Percentiles rank a stretch among this genome's conserved stretches.
Conservation (phyloP, 176 grass and related monocot species). For the Elymus sibiricus region DNA sequence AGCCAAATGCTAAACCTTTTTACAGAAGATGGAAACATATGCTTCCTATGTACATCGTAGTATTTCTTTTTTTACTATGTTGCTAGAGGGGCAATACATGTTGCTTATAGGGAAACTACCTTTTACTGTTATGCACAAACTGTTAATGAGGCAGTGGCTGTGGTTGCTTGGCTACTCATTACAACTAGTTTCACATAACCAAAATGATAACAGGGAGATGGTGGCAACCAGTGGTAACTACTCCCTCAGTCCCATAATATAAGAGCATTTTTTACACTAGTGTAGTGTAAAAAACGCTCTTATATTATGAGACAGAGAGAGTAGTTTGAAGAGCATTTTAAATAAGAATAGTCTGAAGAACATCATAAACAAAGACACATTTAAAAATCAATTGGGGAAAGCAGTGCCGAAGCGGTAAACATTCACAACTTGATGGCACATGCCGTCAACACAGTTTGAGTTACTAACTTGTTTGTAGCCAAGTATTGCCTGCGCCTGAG, state of each 20-base stretch:
- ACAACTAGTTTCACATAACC: background rate
- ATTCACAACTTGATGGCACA: slow-evolving; percentile 53
- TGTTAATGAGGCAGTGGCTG: background rate
- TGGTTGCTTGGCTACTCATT: background rate
- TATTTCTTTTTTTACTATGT: too few species aligned
- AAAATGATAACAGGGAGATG: background rate
- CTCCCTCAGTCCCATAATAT: too few species aligned
- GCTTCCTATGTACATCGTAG: background rate
- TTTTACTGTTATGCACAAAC: background rate
- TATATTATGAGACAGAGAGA: too few species aligned
- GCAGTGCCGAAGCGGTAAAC: slow-evolving; percentile 37
- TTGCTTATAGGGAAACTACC: background rate
- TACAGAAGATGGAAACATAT: background rate
- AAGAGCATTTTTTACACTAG: too few species aligned
- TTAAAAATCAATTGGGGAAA: slow-evolving; percentile 5
- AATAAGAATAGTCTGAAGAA: background rate
- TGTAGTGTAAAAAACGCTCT: too few species aligned
- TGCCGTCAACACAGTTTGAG: slow-evolving; percentile 40
- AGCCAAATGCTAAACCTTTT: background rate
- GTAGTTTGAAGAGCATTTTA: background rate
- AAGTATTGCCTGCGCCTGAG: slow-evolving; percentile 35
- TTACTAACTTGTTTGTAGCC: slow-evolving; percentile 13
- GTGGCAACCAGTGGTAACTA: background rate
- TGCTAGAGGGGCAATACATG: too few species aligned
- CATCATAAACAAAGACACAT: background rate